Conservation (phyloP, 2,329 filamentous ascomycete species). For the Beauveria bassiana region DNA sequence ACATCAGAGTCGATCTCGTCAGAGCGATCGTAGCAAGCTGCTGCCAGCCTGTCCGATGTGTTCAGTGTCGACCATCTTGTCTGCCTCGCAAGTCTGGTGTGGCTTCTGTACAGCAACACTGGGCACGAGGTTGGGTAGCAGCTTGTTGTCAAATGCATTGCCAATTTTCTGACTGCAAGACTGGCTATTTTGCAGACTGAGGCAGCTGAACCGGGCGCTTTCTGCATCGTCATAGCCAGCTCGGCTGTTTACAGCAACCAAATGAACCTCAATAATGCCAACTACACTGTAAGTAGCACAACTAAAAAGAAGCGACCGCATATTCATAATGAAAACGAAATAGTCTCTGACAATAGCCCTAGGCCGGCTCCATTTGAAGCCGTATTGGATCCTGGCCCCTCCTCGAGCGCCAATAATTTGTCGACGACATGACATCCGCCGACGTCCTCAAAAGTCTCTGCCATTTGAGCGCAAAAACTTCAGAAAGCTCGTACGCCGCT, state of each 20-base stretch:
- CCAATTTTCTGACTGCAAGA: conserved; percentile 44
- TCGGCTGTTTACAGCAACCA: not conserved
- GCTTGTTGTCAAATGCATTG: conserved; percentile 45
- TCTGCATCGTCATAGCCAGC: not conserved
- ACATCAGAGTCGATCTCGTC: not conserved
- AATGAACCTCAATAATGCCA: not conserved
- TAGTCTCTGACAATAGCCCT: not conserved
- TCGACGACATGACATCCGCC: not conserved
- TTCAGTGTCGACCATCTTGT: conserved; percentile 10
- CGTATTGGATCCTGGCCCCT: not conserved
- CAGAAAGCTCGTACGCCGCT: conserved; percentile 37
- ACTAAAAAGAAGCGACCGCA: not conserved
- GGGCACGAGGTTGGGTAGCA: conserved; percentile 25
- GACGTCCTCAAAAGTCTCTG: conserved; percentile 22
- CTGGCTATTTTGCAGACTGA: conserved; percentile 18
- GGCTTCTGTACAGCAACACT: conserved; percentile 12
- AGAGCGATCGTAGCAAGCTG: not conserved
- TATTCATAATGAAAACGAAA: not conserved
- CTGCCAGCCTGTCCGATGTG: conserved; percentile 5
- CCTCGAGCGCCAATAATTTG: not conserved
- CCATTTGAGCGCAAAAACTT: conserved; percentile 37
- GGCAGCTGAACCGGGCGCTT: not conserved
- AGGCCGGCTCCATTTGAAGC: not conserved
- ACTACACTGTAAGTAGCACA: not conserved
- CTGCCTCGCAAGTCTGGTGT: conserved; percentile 12